Evolutionary conservation across 352 stramenopile species (phyloP).

Genomic region (Halophytophthora polymorphica): DNA sequence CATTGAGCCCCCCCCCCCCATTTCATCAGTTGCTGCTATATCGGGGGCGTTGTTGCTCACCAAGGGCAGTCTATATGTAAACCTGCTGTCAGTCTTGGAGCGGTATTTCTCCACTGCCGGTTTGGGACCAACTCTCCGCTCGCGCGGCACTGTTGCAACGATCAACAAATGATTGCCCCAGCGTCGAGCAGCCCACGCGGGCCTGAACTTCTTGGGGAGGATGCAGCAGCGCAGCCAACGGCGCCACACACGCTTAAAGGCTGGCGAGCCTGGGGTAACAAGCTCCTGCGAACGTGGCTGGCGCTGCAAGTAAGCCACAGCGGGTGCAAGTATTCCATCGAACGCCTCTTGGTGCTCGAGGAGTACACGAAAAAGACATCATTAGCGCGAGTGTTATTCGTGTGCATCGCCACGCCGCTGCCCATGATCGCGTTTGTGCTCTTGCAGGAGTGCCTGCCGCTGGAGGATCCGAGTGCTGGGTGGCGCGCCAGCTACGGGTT

Average conservation of each 20-base stretch:
- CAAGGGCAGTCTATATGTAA: too few species aligned
- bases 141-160: too few species aligned
- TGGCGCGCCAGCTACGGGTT: conserved; percentile 20
- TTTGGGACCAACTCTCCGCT: background rate
- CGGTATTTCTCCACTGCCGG: background rate
- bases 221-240: too few species aligned
- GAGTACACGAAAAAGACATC: conserved; percentile 20
- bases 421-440: conserved; percentile 16
- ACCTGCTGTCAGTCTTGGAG: too few species aligned
- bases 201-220: too few species aligned
- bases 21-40: too few species aligned
- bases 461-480: conserved; percentile 18
- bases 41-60: too few species aligned
- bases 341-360: conserved; percentile 25
- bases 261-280: too few species aligned
- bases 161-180: background rate
- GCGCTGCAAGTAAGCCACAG: conserved; percentile 12
- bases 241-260: conserved; percentile 24
- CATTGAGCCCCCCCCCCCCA: too few species aligned
- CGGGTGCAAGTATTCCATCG: conserved; percentile 28
- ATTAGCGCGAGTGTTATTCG: conserved; percentile 7
- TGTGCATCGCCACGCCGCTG: conserved; percentile 20
- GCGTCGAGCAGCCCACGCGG: background rate
- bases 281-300: too few species aligned
- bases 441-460: conserved; percentile 22